Conservation (phyloP, 192 early-diverging fungal genomes). For the Backusella macrospora region DNA sequence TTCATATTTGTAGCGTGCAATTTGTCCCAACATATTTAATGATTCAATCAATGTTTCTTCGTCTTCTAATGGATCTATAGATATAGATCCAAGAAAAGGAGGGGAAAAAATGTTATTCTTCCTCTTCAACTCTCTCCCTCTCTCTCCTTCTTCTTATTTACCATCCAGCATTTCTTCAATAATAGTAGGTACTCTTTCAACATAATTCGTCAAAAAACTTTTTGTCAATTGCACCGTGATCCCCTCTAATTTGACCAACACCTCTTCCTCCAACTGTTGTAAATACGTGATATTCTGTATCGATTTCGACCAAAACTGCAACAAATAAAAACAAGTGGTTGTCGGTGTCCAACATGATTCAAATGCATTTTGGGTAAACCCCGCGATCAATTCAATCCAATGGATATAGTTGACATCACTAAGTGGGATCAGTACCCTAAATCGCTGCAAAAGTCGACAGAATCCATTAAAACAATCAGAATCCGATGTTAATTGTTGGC, state of each 20-base stretch:
- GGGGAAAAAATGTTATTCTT: background rate
- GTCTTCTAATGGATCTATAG: constrained; percentile 61
- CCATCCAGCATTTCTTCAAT: constrained; percentile 61
- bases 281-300: constrained; percentile 56
- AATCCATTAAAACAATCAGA: constrained; percentile 83
- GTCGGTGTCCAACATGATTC: constrained; percentile 70
- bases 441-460: constrained; percentile 78
- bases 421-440: constrained; percentile 79
- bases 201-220: constrained; percentile 52
- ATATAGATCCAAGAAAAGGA: background rate
- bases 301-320: constrained; percentile 90
- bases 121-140: constrained; percentile 26
- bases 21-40: constrained; percentile 68
- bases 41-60: constrained; percentile 70
- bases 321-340: constrained; percentile 66
- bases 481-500: constrained; percentile 59
- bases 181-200: constrained; percentile 50
- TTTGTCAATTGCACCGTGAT: constrained; percentile 52
- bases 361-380: constrained; percentile 67
- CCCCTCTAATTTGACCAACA: constrained; percentile 50
- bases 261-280: constrained; percentile 35
- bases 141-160: constrained; percentile 25
- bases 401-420: constrained; percentile 69
- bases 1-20: constrained; percentile 72
- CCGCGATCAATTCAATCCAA: constrained; percentile 63